phyloP scores from a whole-genome alignment of 169 alveolate species.

The Babesia bigemina region DNA sequence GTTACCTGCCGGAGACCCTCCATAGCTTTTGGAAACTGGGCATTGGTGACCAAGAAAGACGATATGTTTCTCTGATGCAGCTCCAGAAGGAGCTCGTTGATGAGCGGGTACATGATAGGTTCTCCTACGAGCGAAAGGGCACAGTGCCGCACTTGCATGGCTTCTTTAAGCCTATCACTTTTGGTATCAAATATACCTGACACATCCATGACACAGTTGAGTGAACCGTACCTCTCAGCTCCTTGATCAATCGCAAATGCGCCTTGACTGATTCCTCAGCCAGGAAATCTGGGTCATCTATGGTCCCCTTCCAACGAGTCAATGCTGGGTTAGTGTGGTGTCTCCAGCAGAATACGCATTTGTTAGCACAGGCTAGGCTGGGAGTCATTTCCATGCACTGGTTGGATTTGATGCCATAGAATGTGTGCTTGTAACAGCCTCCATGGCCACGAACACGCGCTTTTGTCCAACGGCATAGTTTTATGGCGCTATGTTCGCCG shows the following conservation, averaged over 20 bases:
- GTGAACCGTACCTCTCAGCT: conserved; percentile 56
- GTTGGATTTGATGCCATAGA: conserved; percentile 87
- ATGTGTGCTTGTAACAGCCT: conserved; percentile 90
- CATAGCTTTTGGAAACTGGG: conserved; percentile 87
- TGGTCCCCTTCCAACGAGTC: conserved; percentile 84
- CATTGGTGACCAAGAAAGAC: conserved; percentile 87
- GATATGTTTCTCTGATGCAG: conserved; percentile 82
- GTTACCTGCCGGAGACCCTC: conserved; percentile 80
- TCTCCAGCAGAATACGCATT: conserved; percentile 91
- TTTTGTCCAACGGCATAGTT: conserved; percentile 90
- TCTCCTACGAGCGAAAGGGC: conserved; percentile 89
- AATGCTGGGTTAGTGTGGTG: conserved; percentile 90
- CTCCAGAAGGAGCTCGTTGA: conserved; percentile 80
- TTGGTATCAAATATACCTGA: conserved; percentile 71
- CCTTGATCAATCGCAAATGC: conserved; percentile 72
- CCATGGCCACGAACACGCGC: conserved; percentile 85
- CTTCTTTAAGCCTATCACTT: conserved; percentile 70
- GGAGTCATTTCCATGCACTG: conserved; percentile 91
- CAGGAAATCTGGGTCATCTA: conserved; percentile 81
- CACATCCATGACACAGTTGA: neutral
- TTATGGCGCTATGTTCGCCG: conserved; percentile 90
- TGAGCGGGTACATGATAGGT: conserved; percentile 89
- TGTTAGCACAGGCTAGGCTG: conserved; percentile 90
- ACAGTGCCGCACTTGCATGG: conserved; percentile 77
- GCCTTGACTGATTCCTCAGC: conserved; percentile 70